Evolutionary conservation across 1,284 basidiomycete species (phyloP), one percentile per base, ranked within the genome.

Genomic region (Coriolopsis trogii): DNA sequence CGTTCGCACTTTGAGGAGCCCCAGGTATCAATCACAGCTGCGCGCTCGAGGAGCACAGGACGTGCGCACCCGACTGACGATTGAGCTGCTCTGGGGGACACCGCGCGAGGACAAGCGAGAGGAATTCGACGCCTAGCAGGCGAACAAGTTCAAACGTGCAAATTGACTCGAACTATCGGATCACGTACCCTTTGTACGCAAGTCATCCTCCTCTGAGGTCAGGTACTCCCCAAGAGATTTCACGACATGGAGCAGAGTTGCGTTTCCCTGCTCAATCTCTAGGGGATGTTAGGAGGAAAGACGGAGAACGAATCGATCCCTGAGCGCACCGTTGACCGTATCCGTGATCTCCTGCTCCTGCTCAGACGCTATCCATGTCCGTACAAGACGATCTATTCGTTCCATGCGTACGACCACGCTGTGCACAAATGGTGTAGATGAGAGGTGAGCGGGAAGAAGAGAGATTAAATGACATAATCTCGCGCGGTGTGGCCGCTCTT

Each of bases 161-260:
- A 26, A 37, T 2, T 7, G 28, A 4, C 12, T 1, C 15, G 13
- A 4, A 23, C 4, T 6, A 15, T 49, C 23, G 26, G 40, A 18
- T 26, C 33, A 18, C 50, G 55, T 34, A 87, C 95, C 96, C 75
- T 93, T 93, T 5, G 84, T 81, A 33, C 95, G 80, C 13, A 87
- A 70, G 3, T 79, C 76, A 59, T 90, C 91, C 47, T 95, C 90
- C 59, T 95, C 91, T 2, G 90, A 86, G 0, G 91, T 95, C 24
- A 99, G 77, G 63, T 89, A 93, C 60, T 91, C 87, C 28, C 92
- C 93, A 0, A 97, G 78, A 18, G 85, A 84, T 63, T 91, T 92
- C 13, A 98, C 93, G n/a, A 98, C 73, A 51, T 87, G 79, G 3
- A 97, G 75, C 6, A 98, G 74, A n/a, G 83, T 80, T 23, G 80